Evolutionary conservation across 345 rosid genomes (phyloP), one percentile per base, ranked within the genome.

Genomic region (Syzygium jambos): DNA sequence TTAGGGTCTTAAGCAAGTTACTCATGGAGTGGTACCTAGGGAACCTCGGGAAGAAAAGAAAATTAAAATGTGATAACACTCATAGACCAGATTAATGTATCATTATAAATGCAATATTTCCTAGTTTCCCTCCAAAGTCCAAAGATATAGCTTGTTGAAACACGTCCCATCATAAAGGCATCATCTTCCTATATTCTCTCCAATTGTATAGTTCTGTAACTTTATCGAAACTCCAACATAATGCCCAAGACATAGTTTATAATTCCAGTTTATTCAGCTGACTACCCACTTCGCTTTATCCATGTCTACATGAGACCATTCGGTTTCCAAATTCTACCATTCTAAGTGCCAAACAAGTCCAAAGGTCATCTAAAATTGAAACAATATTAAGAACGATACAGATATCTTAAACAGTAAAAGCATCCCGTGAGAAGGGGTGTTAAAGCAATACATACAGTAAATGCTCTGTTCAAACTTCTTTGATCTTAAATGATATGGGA

Each of bases 1-100:
- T 91, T 41, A 97, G 93, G 87, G 59, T 80, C 95, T 91, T 94
- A 46, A 96, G 43, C 89, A 91, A 89, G 90, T 93, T 92, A 82
- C 88, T 87, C 89, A 95, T 90, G 22, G 90, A 92, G 88, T 93
- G 98, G 63, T 91, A 95, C 93, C 99, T 95, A 53, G 23, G 41
- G 65, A 85, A 78, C 34, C 51, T n/a, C 30, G 52, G 41, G 52
- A 77, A 52, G 55, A 52, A 52, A 86, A 73, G 78, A 68, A 9
- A 34, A 73, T 73, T 38, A 73, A 73, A 73, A 38, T 8, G 27
- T 41, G 4, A 41, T 22, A 73, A 38, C 49, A 73, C 27, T 73
- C 80, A 73, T 55, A 3, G 25, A 73, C 49, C 80, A 73, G 80
- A 2, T 73, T 5, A 73, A 1, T 38, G 14, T 73, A 19, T 34